Conservation (phyloP, 2,329 filamentous ascomycete species). For the Penicillium aurantiogriseum region DNA sequence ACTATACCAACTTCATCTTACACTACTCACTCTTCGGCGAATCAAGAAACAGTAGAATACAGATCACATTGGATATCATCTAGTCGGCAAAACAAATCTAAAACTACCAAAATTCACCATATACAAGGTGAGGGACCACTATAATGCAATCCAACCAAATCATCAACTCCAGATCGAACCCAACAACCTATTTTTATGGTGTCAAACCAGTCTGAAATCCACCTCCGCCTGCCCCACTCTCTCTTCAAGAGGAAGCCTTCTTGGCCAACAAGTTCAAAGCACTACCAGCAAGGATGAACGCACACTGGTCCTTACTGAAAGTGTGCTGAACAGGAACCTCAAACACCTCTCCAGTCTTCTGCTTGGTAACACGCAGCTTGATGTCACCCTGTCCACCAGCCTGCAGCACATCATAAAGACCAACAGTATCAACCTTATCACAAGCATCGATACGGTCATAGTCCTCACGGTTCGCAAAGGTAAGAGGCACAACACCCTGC, state of each 20-base stretch:
- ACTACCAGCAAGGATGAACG: slow-evolving; percentile 89
- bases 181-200: slow-evolving; percentile 21
- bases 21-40: neutral
- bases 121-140: slow-evolving; percentile 15
- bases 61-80: slow-evolving; percentile 32
- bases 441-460: slow-evolving; percentile 66
- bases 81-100: slow-evolving; percentile 22
- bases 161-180: slow-evolving; percentile 21
- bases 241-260: slow-evolving; percentile 44
- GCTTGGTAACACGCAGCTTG: slow-evolving; percentile 63
- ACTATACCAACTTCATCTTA: neutral
- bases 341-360: slow-evolving; percentile 61
- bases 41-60: slow-evolving; percentile 20
- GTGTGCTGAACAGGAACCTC: slow-evolving; percentile 80
- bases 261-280: slow-evolving; percentile 83
- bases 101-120: slow-evolving; percentile 9
- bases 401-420: slow-evolving; percentile 76
- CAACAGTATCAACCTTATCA: slow-evolving; percentile 78
- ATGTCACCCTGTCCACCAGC: slow-evolving; percentile 80
- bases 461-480: slow-evolving; percentile 77
- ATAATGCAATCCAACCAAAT: slow-evolving; percentile 13
- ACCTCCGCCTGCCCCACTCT: neutral
- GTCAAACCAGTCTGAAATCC: slow-evolving; percentile 5
- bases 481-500: slow-evolving; percentile 93
- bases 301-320: slow-evolving; percentile 83